Conservation (phyloP, 306 rosid species). For the Cotoneaster glaucophyllus region DNA sequence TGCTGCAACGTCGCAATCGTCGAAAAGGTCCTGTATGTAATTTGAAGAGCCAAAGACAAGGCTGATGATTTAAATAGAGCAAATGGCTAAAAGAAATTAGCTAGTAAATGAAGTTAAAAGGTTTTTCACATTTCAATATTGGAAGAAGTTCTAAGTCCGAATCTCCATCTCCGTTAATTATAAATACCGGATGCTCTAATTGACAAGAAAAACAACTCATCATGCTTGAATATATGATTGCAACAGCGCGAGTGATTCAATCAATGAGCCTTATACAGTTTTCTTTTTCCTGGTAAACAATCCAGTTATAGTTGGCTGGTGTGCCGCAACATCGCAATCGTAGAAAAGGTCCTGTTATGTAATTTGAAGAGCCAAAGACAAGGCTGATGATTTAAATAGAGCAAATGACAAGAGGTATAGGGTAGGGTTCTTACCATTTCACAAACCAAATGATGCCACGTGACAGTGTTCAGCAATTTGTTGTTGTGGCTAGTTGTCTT, state of each 20-base stretch:
- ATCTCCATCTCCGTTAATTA: no score
- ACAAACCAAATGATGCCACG: conserved; percentile 4
- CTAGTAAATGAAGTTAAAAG: no score
- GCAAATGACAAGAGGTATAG: neutral
- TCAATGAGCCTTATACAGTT: no score
- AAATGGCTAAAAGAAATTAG: neutral
- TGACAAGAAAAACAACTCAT: no score
- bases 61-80: neutral
- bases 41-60: neutral
- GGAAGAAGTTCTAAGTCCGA: no score
- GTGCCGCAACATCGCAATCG: conserved; percentile 2
- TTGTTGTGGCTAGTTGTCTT: conserved; percentile 1
- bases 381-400: neutral
- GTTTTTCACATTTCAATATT: no score
- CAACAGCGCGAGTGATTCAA: no score
- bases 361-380: neutral
- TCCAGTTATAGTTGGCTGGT: neutral
- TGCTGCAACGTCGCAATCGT: conserved; percentile 3
- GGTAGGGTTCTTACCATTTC: neutral
- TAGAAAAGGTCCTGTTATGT: neutral
- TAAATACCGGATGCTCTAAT: no score
- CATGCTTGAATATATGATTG: no score
- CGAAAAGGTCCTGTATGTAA: neutral
- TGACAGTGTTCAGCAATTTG: neutral
- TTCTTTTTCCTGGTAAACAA: neutral